Evolutionary conservation across 805 yeast species (phyloP).

Genomic region (Wickerhamomyces silvicola): DNA sequence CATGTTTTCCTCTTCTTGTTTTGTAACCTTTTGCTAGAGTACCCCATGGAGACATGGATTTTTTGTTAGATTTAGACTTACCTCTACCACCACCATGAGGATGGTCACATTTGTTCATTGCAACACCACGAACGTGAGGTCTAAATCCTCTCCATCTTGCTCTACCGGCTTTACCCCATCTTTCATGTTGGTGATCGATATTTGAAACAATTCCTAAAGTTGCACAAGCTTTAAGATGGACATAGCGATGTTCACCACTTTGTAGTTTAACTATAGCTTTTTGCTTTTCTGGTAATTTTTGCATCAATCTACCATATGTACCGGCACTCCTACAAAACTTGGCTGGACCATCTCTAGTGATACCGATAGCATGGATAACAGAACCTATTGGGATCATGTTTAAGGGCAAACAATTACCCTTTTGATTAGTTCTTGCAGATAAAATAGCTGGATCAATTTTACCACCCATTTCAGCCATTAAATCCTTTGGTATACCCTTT

Average conservation of each 20-base stretch:
- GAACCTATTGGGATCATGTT: constrained; percentile 94
- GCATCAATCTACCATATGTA: constrained; percentile 79
- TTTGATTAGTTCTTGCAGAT: constrained; percentile 78
- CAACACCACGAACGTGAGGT: constrained; percentile 96
- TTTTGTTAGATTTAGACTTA: constrained; percentile 92
- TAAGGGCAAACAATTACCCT: constrained; percentile 92
- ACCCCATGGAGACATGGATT: constrained; percentile 96
- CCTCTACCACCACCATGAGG: constrained; percentile 99
- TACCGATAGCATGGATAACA: constrained; percentile 81
- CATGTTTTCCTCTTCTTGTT: constrained; percentile 87
- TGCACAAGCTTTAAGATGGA: constrained; percentile 81
- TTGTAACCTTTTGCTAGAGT: constrained; percentile 85
- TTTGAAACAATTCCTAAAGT: constrained; percentile 91
- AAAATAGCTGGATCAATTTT: constrained; percentile 86
- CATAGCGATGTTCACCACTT: constrained; percentile 91
- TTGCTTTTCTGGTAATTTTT: constrained; percentile 64
- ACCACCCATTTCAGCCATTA: constrained; percentile 83
- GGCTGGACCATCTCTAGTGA: constrained; percentile 69
- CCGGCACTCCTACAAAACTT: constrained; percentile 94
- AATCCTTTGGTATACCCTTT: constrained; percentile 72
- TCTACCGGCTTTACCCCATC: constrained; percentile 96
- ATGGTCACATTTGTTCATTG: constrained; percentile 96
- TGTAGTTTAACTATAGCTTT: constrained; percentile 77
- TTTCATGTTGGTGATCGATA: constrained; percentile 81
- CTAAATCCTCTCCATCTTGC: constrained; percentile 87